phyloP scores from a whole-genome alignment of 1,284 basidiomycete genomes.

The Puccinia novopanici region DNA sequence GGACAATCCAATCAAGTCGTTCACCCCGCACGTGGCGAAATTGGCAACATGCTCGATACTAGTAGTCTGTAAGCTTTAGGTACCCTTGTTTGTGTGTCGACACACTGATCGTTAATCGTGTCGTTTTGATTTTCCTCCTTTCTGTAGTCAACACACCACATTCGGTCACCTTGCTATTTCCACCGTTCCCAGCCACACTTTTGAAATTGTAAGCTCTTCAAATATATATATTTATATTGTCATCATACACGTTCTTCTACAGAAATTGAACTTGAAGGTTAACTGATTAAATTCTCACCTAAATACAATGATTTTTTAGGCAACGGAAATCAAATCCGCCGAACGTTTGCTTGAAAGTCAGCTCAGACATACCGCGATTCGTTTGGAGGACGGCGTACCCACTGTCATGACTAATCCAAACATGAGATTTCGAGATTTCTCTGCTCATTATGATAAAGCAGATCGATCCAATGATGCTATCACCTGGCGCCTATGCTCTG shows the following conservation, averaged over 20 bases:
- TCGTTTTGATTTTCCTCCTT: neutral
- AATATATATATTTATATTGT: neutral
- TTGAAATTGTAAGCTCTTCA: slow-evolving; percentile 2
- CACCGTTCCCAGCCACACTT: slow-evolving; percentile 13
- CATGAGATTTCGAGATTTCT: slow-evolving; percentile 79
- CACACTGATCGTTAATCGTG: slow-evolving; percentile 1
- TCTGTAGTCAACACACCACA: neutral
- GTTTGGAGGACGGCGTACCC: slow-evolving; percentile 65
- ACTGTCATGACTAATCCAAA: slow-evolving; percentile 65
- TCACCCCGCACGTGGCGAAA: slow-evolving; percentile 31
- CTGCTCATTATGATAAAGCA: slow-evolving; percentile 70
- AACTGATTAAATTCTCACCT: slow-evolving; percentile 59
- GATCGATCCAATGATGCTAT: slow-evolving; percentile 76
- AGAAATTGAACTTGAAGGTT: slow-evolving; percentile 36
- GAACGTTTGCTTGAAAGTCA: slow-evolving; percentile 78
- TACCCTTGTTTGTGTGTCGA: neutral
- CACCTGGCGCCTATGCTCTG: slow-evolving; percentile 83
- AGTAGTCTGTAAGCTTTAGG: slow-evolving; percentile 16
- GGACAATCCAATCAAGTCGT: slow-evolving; percentile 65
- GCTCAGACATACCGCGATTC: slow-evolving; percentile 72
- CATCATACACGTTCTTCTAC: neutral
- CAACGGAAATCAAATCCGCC: slow-evolving; percentile 63
- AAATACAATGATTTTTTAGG: slow-evolving; percentile 52
- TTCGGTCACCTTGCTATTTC: slow-evolving; percentile 36
- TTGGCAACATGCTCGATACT: slow-evolving; percentile 44